These are phyloP conservation scores for Xylaria sp. DNA, from an alignment of 2,329 filamentous ascomycete genomes.

Conservation along the genomic window DNA sequence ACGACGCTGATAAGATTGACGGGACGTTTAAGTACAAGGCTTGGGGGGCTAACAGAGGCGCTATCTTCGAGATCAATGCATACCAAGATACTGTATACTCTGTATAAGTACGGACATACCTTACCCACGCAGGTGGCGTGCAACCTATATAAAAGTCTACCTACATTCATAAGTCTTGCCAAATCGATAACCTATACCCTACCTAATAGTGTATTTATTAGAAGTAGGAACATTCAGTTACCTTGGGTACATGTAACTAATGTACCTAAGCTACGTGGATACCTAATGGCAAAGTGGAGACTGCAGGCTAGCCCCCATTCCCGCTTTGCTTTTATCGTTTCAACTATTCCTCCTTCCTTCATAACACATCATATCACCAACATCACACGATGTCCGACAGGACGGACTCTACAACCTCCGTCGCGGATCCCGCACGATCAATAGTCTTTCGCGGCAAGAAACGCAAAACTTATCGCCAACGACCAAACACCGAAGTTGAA, in stretches of 20 bases:
- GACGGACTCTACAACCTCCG: constrained; percentile 34
- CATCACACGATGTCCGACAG: background rate
- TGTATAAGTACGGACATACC: background rate
- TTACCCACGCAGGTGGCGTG: background rate
- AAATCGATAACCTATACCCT: background rate
- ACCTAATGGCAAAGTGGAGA: background rate
- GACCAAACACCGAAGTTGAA: constrained; percentile 53
- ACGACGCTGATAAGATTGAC: background rate
- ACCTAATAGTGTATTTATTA: too few species aligned
- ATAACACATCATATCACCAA: background rate
- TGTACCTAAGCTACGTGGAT: too few species aligned
- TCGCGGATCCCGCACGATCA: constrained; percentile 42
- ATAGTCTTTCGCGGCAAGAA: constrained; percentile 70
- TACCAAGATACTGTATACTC: too few species aligned
- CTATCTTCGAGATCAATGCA: background rate
- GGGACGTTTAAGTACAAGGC: background rate
- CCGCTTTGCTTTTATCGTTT: background rate
- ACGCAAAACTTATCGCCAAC: constrained; percentile 67
- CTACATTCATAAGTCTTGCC: background rate
- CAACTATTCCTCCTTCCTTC: background rate
- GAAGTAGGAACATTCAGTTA: too few species aligned
- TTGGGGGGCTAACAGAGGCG: background rate
- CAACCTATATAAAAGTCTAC: background rate
- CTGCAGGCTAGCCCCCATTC: background rate
- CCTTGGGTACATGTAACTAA: too few species aligned